Evolutionary conservation across 176 grass and related monocot species (phyloP).

Genomic region (Oryza longistaminata): DNA sequence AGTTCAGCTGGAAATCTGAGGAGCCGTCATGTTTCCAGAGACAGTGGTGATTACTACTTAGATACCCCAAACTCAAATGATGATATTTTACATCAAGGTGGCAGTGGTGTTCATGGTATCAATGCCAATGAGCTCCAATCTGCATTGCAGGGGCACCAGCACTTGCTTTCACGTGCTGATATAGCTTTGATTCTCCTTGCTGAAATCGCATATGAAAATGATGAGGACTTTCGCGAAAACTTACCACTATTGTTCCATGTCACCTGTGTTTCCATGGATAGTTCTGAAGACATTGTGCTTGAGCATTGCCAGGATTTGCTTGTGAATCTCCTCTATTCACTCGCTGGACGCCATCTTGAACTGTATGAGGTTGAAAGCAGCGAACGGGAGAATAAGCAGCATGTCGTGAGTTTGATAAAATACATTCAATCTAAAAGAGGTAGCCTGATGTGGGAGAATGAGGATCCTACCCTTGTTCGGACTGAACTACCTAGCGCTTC

Average conservation of each 20-base stretch:
- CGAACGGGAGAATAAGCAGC: conserved; percentile 93
- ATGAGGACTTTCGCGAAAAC: conserved; percentile 97
- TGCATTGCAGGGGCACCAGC: conserved; percentile 93
- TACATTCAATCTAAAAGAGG: conserved; percentile 98
- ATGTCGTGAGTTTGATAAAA: conserved; percentile 93
- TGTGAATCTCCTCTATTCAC: conserved; percentile 94
- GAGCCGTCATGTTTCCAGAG: conserved; percentile 93
- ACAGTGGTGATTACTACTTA: conserved; percentile 84
- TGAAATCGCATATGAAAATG: conserved; percentile 98
- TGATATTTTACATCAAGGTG: conserved; percentile 80
- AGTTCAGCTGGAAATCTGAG: conserved; percentile 86
- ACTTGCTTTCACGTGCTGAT: conserved; percentile 94
- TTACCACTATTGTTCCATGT: conserved; percentile 94
- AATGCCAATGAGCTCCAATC: conserved; percentile 94
- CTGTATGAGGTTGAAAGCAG: conserved; percentile 88
- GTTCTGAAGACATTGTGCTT: conserved; percentile 97
- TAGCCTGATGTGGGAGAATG: conserved; percentile 98
- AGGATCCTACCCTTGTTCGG: conserved; percentile 82
- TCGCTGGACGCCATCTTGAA: conserved; percentile 93
- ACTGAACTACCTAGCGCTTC: conserved; percentile 78
- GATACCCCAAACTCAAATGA: conserved; percentile 97
- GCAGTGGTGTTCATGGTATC: conserved; percentile 71
- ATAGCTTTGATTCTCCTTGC: conserved; percentile 97
- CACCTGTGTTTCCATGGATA: conserved; percentile 98
- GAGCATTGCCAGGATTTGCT: conserved; percentile 98